Evolutionary conservation across 768 basidiomycete genomes (phyloP).

Genomic region (Gloeopeniophorella convolvens): DNA sequence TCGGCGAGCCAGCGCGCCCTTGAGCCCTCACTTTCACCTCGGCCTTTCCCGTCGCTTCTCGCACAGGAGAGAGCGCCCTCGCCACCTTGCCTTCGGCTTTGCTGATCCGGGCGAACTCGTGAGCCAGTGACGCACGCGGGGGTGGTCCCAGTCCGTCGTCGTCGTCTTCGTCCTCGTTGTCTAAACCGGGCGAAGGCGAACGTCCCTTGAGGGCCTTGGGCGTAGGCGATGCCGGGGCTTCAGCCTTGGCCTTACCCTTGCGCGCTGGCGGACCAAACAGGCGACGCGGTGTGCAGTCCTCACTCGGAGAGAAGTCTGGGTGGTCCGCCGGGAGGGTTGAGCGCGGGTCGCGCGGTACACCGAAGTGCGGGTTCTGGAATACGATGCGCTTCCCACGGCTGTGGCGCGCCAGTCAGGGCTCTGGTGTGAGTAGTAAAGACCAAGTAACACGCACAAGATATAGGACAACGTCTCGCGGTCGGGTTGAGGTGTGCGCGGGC

Average conservation of each 20-base stretch:
- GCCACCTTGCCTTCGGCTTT: slow-evolving; percentile 4
- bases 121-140: slow-evolving; percentile 10
- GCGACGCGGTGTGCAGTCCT: slow-evolving; percentile 19
- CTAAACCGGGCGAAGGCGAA: slow-evolving; percentile 10
- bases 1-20: no score
- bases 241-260: background rate
- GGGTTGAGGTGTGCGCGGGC: slow-evolving; percentile 14
- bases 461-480: slow-evolving; percentile 19
- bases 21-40: background rate
- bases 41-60: background rate
- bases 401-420: no score
- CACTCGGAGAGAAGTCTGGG: slow-evolving; percentile 20
- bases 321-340: slow-evolving; percentile 15
- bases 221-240: background rate
- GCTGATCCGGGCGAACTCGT: slow-evolving; percentile 16
- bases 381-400: slow-evolving; percentile 20
- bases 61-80: background rate
- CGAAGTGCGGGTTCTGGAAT: slow-evolving; percentile 20
- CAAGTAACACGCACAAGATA: slow-evolving; percentile 17
- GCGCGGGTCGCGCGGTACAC: slow-evolving; percentile 9
- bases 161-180: slow-evolving; percentile 8
- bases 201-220: no score
- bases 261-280: slow-evolving; percentile 13
- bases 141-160: background rate
- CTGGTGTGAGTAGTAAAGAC: background rate